Evolutionary conservation across 192 early-diverging fungal species (phyloP), one percentile per base, ranked within the genome.

Genomic region (Phycomyces blakesleeanus): DNA sequence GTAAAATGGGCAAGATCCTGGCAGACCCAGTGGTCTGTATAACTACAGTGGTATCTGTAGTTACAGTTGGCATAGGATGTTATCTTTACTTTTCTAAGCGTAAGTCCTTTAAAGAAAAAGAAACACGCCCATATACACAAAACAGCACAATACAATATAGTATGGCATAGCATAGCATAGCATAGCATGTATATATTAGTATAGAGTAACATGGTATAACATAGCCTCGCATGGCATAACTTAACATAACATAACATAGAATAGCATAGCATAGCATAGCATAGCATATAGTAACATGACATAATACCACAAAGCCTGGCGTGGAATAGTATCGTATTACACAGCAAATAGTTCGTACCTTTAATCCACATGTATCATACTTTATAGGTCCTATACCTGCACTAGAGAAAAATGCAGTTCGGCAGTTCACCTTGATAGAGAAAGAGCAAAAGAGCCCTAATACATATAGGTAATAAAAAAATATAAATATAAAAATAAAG

Each of bases 351-450:
- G 2, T 34, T 34, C 29, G 29, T 7, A 34, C 29, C 47, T 26
- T 12, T 27, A 47, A 42, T 21, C 1, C 16, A 55, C 26, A 25
- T 38, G 3, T 2, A 18, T 56, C 21, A 20, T 56, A 12, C 3
- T 26, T 38, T 20, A 25, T 59, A 68, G 66, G 39, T 18, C 53
- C 53, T 25, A 49, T 24, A 25, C 59, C 27, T 24, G 59, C 59
- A 10, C 26, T 68, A 10, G 59, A 68, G 21, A 50, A 61, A 37
- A 57, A 68, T n/a, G 44, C 44, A 6, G 53, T 55, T 44, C 59
- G 59, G n/a, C 59, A 68, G 29, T 68, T 68, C 21, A 49, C 59
- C 16, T 15, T 68, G 42, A 39, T 68, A 20, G 27, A 55, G 25
- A 68, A 61, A 25, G 12, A 8, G 9, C 22, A 51, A 41, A 15